Evolutionary conservation across 768 basidiomycete species (phyloP).

Genomic region (Suillus clintonianus): DNA sequence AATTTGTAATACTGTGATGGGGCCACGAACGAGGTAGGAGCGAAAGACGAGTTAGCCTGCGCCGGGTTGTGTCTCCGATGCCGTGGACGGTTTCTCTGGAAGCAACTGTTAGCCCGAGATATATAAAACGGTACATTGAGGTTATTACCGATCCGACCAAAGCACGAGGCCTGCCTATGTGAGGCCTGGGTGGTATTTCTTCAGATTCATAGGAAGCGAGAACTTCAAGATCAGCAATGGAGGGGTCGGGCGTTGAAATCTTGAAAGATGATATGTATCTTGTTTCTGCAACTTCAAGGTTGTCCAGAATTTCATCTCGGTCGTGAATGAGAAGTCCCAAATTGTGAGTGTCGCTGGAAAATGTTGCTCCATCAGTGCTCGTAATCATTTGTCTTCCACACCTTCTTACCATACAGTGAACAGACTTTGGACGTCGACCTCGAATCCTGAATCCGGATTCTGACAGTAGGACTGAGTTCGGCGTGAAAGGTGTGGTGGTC

Average conservation of each 20-base stretch:
- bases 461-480: slow-evolving; percentile 25
- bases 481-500: slow-evolving; percentile 27
- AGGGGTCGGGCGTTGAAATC: slow-evolving; percentile 72
- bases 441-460: slow-evolving; percentile 45
- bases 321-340: slow-evolving; percentile 73
- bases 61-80: slow-evolving; percentile 61
- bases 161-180: slow-evolving; percentile 71
- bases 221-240: slow-evolving; percentile 57
- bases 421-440: slow-evolving; percentile 69
- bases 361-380: background rate
- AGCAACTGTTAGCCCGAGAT: background rate
- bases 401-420: slow-evolving; percentile 70
- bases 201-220: slow-evolving; percentile 35
- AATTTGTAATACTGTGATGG: slow-evolving; percentile 82
- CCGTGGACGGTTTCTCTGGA: slow-evolving; percentile 33
- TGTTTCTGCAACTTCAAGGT: slow-evolving; percentile 79
- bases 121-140: background rate
- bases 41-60: slow-evolving; percentile 64
- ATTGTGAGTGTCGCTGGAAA: slow-evolving; percentile 62
- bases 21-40: slow-evolving; percentile 77
- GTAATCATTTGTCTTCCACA: background rate
- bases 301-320: slow-evolving; percentile 75
- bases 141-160: slow-evolving; percentile 36
- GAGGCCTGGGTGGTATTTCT: slow-evolving; percentile 46
- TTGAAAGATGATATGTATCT: slow-evolving; percentile 77